Evolutionary conservation across 2,329 filamentous ascomycete species (phyloP).

Genomic region (Scleromitrula shiraiana): DNA sequence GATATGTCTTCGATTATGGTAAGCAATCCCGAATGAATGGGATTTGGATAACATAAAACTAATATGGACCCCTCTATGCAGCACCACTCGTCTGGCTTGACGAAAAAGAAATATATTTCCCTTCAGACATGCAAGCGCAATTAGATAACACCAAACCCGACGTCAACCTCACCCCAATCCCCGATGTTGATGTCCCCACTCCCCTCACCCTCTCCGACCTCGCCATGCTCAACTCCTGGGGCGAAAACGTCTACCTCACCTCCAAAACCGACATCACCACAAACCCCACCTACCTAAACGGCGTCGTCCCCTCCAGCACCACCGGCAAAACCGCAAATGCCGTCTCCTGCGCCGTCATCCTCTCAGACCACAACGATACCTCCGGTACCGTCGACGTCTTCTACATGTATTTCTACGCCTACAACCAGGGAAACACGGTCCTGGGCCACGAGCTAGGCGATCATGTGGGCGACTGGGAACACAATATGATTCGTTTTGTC

Average conservation of each 20-base stretch:
- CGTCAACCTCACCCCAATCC: constrained; percentile 36
- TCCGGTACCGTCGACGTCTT: constrained; percentile 32
- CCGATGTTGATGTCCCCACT: constrained; percentile 26
- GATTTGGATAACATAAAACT: not conserved
- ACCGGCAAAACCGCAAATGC: constrained; percentile 43
- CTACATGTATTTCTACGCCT: constrained; percentile 32
- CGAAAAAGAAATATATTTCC: constrained; percentile 39
- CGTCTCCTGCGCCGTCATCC: constrained; percentile 44
- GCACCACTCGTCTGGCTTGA: constrained; percentile 45
- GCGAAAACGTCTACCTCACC: constrained; percentile 38
- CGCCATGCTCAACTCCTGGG: constrained; percentile 37
- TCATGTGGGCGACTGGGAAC: constrained; percentile 61
- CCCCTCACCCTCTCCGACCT: constrained; percentile 41
- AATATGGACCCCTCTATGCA: constrained; percentile 21
- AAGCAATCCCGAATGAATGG: not conserved
- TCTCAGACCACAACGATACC: constrained; percentile 45
- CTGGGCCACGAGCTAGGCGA: constrained; percentile 27
- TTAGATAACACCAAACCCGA: constrained; percentile 38
- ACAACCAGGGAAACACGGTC: constrained; percentile 28
- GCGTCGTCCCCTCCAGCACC: constrained; percentile 41
- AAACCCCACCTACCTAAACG: constrained; percentile 40
- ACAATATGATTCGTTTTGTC: constrained; percentile 58
- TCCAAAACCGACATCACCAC: constrained; percentile 40
- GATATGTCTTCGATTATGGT: constrained; percentile 40
- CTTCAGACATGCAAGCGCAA: constrained; percentile 40